A percentile compares a stretch with the other conserved stretches of the same genome.
These are phyloP conservation scores for Lignosus rhinocerotis DNA, from an alignment of 1,284 basidiomycete genomes.

Conservation along the genomic window DNA sequence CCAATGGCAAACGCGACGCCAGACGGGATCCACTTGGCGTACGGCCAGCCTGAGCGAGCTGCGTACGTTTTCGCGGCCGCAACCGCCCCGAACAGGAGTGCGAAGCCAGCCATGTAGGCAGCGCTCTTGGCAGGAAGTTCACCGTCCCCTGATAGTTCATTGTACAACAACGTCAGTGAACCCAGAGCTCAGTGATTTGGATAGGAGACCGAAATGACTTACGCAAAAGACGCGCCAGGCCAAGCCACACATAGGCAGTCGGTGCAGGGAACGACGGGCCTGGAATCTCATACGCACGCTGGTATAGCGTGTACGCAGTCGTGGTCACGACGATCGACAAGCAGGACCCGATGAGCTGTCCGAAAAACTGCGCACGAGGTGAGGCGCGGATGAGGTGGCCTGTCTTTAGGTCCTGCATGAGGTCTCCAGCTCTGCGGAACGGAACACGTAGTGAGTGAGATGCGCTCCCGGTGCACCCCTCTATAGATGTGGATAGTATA, in stretches of 20 bases:
- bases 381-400: constrained; percentile 88
- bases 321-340: constrained; percentile 89
- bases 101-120: constrained; percentile 83
- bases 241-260: constrained; percentile 90
- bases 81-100: constrained; percentile 65
- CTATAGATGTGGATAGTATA: background rate
- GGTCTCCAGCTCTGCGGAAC: constrained; percentile 81
- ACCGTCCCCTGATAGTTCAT: constrained; percentile 62
- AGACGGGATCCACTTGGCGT: constrained; percentile 80
- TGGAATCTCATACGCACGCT: constrained; percentile 81
- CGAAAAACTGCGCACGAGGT: constrained; percentile 85
- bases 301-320: constrained; percentile 87
- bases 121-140: constrained; percentile 77
- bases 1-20: constrained; percentile 89
- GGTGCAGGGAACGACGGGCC: constrained; percentile 94
- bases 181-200: background rate
- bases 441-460: background rate
- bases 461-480: too few relatives aligned
- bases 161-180: background rate
- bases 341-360: constrained; percentile 85
- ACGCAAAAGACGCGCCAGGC: constrained; percentile 88
- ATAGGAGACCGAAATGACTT: constrained; percentile 33
- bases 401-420: constrained; percentile 99
- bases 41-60: constrained; percentile 44
- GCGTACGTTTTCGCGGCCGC: constrained; percentile 71